A percentile compares a stretch with the other conserved stretches of the same genome.
These are phyloP conservation scores for Colletotrichum musae DNA, from an alignment of 2,329 filamentous ascomycete genomes.

Conservation along the genomic window DNA sequence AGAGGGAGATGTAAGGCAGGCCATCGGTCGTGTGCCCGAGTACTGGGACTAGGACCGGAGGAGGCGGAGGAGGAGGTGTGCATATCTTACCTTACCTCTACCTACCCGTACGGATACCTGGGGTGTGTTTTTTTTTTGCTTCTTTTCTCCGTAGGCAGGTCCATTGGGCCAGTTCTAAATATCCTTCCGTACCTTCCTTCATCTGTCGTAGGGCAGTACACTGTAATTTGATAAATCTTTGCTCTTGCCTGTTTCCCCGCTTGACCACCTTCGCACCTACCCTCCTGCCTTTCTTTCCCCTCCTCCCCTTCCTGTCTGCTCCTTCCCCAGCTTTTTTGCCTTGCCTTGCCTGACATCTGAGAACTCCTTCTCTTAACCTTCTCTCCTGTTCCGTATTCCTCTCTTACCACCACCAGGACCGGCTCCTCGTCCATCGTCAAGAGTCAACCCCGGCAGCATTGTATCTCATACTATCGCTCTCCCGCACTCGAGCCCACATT, in stretches of 20 bases:
- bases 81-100: no score
- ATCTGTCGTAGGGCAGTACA: background rate
- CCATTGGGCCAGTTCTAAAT: background rate
- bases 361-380: no score
- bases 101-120: no score
- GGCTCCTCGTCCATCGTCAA: no score
- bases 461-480: slow-evolving; percentile 9
- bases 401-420: no score
- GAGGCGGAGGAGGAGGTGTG: no score
- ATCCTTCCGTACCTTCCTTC: slow-evolving; percentile 1
- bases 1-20: no score
- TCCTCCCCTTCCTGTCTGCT: background rate
- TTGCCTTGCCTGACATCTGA: background rate
- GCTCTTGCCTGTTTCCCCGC: background rate
- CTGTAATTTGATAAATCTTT: slow-evolving; percentile 6
- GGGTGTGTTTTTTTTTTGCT: background rate
- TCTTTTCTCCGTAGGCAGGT: background rate
- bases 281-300: background rate
- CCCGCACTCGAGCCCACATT: slow-evolving; percentile 9
- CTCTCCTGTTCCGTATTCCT: no score
- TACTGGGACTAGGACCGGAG: no score
- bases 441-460: background rate
- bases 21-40: no score
- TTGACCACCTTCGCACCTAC: background rate
- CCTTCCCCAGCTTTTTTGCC: background rate